Evolutionary conservation across 495 filamentous ascomycete species (phyloP), one percentile per base, ranked within the genome.

Genomic region (Aspergillus hancockii): DNA sequence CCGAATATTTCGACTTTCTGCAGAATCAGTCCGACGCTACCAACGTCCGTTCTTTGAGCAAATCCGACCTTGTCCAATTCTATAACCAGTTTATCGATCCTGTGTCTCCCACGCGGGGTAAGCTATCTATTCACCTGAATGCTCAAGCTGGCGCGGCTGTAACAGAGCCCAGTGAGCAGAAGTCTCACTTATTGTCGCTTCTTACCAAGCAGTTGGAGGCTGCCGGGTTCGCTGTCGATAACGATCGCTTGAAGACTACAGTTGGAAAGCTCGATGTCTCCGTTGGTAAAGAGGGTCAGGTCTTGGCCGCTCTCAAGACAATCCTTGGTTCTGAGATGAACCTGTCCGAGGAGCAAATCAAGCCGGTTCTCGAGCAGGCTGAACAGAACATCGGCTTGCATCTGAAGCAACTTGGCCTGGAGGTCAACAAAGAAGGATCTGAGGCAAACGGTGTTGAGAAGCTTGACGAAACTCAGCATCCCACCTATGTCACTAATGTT

Each of bases 1-100:
- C 83, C 50, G 94, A 98, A 67, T 90, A 87, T 62, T 93, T 90
- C 69, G 90, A 97, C 69, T 99, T 99, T 71, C 79, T 90, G 63
- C 82, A 86, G 64, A 83, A 92, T 32, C 87, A 95, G 54, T 78
- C 80, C 10, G 93, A 98, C 61, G 93, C 89, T 13, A 86, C 84
- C 8, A 75, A 87, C 55, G 84, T 98, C 62, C 85, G 87, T 59
- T 74, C 77, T 9, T 75, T 97, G 63, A 91, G 82, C 59, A 96
- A 96, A 70, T 66, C 77, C 2, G 90, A 97, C 45, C 79, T 98
- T 66, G 63, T 91, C 28, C 79, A 85, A 21, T 99, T 97, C 75
- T 97, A 84, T 77, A 75, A 81, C 21, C 80, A 85, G 22, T 93
- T 85, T 76, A 89, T 97, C 59, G 75, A 85, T 49, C 93, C 94